Evolutionary conservation across 108 stramenopile genomes (phyloP), one percentile per base, ranked within the genome.

Genomic region (Stephanodiscus minutulus): DNA sequence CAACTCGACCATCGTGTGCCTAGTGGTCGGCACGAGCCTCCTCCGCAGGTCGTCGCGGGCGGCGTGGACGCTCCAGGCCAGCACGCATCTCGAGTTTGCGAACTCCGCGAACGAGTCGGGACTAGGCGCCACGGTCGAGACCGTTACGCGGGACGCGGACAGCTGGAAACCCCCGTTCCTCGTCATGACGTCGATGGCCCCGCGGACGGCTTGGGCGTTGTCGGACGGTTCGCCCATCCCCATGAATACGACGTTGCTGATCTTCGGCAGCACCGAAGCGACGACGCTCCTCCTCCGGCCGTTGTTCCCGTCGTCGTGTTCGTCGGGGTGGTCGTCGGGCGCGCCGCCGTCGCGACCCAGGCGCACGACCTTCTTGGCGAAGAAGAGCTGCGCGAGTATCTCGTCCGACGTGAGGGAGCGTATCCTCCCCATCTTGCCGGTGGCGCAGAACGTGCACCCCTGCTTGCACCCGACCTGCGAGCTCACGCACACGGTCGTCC

Each of bases 381-480:
- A 89, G 68, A 88, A 84, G 18, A 95, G 46, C 73, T 97, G 96
- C 15, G 64, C 75, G 53, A 92, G 33, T 56, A 97, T 94, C 72
- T 96, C 93, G 70, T 88, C 85, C 0, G 75, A 8, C 7, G 84
- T 68, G 12, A 96, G 68, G 18, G 75, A 80, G 18, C 90, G 83
- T 4, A 90, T 52, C 52, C 79, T 72, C 17, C 96, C 96, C 96
- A 96, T 96, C 27, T 69, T 73, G 5, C 91, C 91, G 1, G 96
- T 96, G 8, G 89, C 84, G 78, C 96, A 96, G 77, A 96, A 96
- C 36, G 77, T 79, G 67, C 96, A 96, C 2, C 86, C 96, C 64
- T 91, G 91, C 22, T 71, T 68, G 70, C 96, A 97, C 36, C 96
- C 96, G 21, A 97, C 91, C 68, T 97, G 96, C 8, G 92, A 88